Evolutionary conservation across 2,329 filamentous ascomycete species (phyloP).

Genomic region (Macrophomina phaseolina): DNA sequence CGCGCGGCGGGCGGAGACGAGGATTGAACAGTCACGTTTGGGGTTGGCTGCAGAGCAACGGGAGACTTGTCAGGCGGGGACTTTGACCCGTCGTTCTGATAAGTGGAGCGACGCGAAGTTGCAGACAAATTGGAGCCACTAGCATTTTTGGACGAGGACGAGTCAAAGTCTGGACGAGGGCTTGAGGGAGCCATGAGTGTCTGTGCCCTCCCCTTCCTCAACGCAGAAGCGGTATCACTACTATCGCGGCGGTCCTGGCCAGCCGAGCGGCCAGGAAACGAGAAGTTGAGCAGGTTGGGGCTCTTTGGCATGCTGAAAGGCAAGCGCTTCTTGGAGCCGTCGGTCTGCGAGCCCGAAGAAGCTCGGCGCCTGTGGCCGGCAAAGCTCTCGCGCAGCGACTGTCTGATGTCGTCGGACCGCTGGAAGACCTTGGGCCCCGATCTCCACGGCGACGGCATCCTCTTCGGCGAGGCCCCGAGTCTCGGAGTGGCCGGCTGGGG

Average conservation of each 20-base stretch:
- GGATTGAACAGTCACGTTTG: constrained; percentile 3
- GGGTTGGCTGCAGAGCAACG: constrained; percentile 27
- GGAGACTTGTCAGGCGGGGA: constrained; percentile 3
- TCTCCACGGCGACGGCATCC: constrained; percentile 55
- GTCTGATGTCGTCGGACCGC: constrained; percentile 42
- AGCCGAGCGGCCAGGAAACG: constrained; percentile 41
- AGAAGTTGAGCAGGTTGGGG: constrained; percentile 44
- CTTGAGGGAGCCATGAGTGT: constrained; percentile 7
- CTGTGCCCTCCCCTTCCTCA: not conserved
- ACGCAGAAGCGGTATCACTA: not conserved
- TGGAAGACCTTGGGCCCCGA: constrained; percentile 46
- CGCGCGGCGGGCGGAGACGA: not conserved
- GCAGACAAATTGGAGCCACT: constrained; percentile 11
- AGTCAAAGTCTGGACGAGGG: not conserved
- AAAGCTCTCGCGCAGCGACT: constrained; percentile 47
- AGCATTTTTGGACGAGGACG: not conserved
- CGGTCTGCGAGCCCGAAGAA: constrained; percentile 45
- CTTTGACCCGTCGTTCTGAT: constrained; percentile 9
- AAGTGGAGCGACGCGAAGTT: constrained; percentile 13
- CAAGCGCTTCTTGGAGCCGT: constrained; percentile 44
- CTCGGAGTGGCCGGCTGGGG: constrained; percentile 11
- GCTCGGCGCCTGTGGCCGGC: constrained; percentile 45
- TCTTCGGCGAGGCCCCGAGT: constrained; percentile 28
- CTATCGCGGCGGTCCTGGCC: constrained; percentile 6
- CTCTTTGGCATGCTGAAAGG: constrained; percentile 45